Percentiles rank a stretch among this genome's conserved stretches.
Conservation (phyloP, 177 flowering plant genomes). For the Tripterygium wilfordii region DNA sequence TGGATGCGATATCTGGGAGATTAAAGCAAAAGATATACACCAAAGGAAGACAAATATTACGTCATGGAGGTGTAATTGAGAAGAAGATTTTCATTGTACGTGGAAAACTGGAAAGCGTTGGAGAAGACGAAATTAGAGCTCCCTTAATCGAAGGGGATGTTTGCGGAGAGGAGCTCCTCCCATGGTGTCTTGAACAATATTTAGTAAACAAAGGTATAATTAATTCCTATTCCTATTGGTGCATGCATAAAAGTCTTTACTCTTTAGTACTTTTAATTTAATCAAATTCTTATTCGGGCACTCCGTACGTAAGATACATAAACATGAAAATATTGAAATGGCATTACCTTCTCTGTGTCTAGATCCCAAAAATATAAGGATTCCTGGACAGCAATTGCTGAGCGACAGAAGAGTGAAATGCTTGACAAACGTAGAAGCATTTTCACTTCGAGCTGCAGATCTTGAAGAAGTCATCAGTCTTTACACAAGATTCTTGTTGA, state of each 20-base stretch:
- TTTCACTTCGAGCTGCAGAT: constrained; percentile 44
- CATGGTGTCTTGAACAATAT: constrained; percentile 80
- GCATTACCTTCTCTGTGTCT: constrained; percentile 3
- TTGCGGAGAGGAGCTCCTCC: constrained; percentile 91
- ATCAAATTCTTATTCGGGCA: too few species aligned
- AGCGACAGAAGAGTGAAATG: constrained; percentile 48
- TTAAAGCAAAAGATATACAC: constrained; percentile 66
- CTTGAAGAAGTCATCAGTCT: constrained; percentile 50
- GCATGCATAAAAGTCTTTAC: too few species aligned
- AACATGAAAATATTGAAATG: background rate
- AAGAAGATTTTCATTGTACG: constrained; percentile 85
- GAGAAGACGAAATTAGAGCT: constrained; percentile 40
- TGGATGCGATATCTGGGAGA: constrained; percentile 76
- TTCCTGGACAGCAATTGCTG: constrained; percentile 28
- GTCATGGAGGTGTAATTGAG: constrained; percentile 52
- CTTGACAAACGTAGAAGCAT: constrained; percentile 57
- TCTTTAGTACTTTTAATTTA: too few species aligned
- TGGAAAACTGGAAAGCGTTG: constrained; percentile 70
- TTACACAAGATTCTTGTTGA: constrained; percentile 42
- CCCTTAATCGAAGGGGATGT: constrained; percentile 70
- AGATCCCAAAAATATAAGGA: constrained; percentile 32
- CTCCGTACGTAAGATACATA: background rate
- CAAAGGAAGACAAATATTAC: constrained; percentile 52
- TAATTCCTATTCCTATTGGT: background rate
- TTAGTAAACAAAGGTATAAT: constrained; percentile 53